Evolutionary conservation across 208 protist genomes (phyloP).

Genomic region (Trypanosoma avium): DNA sequence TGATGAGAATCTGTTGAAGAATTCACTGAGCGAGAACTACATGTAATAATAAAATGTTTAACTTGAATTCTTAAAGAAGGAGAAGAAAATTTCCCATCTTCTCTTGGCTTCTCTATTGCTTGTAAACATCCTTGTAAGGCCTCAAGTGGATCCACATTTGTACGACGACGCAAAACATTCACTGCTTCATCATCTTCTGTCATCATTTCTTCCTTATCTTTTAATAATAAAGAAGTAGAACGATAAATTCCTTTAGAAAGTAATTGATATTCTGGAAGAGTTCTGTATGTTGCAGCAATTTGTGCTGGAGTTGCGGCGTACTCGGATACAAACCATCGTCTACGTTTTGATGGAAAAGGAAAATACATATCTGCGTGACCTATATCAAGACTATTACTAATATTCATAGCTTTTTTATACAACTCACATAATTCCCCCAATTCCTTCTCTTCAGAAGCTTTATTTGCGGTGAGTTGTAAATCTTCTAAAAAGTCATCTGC

Average conservation of each 20-base stretch:
- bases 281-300: conserved; percentile 43
- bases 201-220: conserved; percentile 2
- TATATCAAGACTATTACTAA: conserved; percentile 33
- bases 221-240: background rate
- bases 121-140: conserved; percentile 43
- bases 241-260: conserved; percentile 27
- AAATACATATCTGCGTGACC: conserved; percentile 79
- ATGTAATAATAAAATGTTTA: conserved; percentile 77
- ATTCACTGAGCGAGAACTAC: conserved; percentile 71
- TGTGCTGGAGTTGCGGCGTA: conserved; percentile 53
- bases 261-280: conserved; percentile 52
- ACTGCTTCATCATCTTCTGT: conserved; percentile 22
- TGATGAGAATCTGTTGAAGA: background rate
- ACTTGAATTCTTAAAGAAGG: conserved; percentile 55
- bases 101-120: conserved; percentile 9
- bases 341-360: conserved; percentile 62
- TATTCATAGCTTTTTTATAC: conserved; percentile 26
- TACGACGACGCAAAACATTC: conserved; percentile 31
- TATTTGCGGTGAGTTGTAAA: conserved; percentile 19
- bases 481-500: conserved; percentile 41
- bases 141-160: conserved; percentile 54
- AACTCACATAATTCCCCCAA: conserved; percentile 5
- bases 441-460: background rate
- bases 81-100: background rate
- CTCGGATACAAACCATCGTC: conserved; percentile 71